Evolutionary conservation across 306 rosid species (phyloP).

Genomic region (Sesbania bispinosa): DNA sequence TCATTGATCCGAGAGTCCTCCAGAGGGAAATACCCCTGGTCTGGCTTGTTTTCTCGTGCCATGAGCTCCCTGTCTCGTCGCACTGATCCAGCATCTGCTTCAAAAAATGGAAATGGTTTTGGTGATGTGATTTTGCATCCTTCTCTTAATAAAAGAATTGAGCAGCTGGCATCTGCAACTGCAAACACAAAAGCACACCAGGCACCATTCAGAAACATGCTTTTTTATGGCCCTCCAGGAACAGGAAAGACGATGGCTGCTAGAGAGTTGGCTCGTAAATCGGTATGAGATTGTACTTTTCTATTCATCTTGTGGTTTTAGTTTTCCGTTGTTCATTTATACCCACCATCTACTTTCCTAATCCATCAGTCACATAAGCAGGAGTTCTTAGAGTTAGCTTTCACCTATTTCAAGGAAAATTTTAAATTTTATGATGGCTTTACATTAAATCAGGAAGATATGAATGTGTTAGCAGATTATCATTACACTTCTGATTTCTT

Average conservation of each 20-base stretch:
- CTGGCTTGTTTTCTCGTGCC: constrained; percentile 65
- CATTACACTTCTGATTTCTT: not conserved
- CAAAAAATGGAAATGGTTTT: constrained; percentile 61
- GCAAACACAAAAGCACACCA: constrained; percentile 94
- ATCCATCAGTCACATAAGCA: not conserved
- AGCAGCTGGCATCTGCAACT: constrained; percentile 86
- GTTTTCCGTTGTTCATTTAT: not conserved
- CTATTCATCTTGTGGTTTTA: not conserved
- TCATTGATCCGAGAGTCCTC: constrained; percentile 94
- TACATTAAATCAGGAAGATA: not conserved
- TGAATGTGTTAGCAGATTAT: not conserved
- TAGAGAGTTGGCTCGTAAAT: constrained; percentile 88
- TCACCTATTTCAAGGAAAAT: not conserved
- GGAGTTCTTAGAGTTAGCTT: not conserved
- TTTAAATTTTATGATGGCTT: not conserved
- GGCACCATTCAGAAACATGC: constrained; percentile 96
- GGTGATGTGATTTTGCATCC: constrained; percentile 95
- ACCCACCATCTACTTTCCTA: not conserved
- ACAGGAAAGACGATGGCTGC: constrained; percentile 99
- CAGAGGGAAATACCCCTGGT: constrained; percentile 96
- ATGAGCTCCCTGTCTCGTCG: constrained; percentile 43
- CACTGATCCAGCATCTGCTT: constrained; percentile 35
- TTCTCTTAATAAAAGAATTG: constrained; percentile 75
- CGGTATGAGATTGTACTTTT: constrained; percentile 52
- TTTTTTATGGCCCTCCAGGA: constrained; percentile 99